Percentiles rank a stretch among this genome's conserved stretches.
These are phyloP conservation scores for Solanum virginianum DNA, from an alignment of 257 asterid genomes.

Conservation along the genomic window DNA sequence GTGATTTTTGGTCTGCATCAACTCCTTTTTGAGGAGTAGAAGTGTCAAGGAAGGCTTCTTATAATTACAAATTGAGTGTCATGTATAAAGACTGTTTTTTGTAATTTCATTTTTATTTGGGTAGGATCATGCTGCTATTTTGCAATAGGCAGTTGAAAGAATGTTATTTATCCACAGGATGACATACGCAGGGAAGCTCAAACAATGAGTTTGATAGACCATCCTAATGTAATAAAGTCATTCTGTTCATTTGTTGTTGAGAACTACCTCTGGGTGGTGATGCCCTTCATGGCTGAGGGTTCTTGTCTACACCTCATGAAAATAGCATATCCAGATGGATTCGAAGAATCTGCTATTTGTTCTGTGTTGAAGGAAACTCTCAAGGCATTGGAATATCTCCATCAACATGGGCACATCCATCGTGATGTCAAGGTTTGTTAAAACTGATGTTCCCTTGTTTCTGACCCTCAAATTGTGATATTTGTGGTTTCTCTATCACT, in stretches of 20 bases:
- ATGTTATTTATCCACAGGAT: slow-evolving; percentile 45
- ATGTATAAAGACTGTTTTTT: background rate
- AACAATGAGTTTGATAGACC: slow-evolving; percentile 84
- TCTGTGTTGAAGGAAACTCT: slow-evolving; percentile 91
- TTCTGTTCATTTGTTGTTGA: slow-evolving; percentile 94
- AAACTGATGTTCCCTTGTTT: background rate
- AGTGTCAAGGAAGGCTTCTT: background rate
- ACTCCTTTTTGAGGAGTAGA: background rate
- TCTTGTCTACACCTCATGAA: slow-evolving; percentile 98
- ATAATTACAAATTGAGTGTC: background rate
- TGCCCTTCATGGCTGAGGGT: slow-evolving; percentile 99
- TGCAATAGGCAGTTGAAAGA: background rate
- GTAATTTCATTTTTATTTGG: background rate
- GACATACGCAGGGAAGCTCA: slow-evolving; percentile 98
- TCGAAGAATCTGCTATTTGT: slow-evolving; percentile 86
- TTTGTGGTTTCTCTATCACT: background rate
- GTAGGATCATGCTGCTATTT: background rate
- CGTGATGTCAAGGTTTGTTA: slow-evolving; percentile 84
- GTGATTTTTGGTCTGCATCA: background rate
- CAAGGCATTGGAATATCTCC: slow-evolving; percentile 94
- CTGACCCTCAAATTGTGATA: background rate
- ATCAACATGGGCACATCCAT: slow-evolving; percentile 89
- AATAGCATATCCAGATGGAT: slow-evolving; percentile 90
- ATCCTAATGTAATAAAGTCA: slow-evolving; percentile 86
- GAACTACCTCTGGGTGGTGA: slow-evolving; percentile 90